A percentile compares a stretch with the other conserved stretches of the same genome.
These are phyloP conservation scores for Leptodermis oblonga DNA, from an alignment of 257 asterid genomes.

Conservation along the genomic window DNA sequence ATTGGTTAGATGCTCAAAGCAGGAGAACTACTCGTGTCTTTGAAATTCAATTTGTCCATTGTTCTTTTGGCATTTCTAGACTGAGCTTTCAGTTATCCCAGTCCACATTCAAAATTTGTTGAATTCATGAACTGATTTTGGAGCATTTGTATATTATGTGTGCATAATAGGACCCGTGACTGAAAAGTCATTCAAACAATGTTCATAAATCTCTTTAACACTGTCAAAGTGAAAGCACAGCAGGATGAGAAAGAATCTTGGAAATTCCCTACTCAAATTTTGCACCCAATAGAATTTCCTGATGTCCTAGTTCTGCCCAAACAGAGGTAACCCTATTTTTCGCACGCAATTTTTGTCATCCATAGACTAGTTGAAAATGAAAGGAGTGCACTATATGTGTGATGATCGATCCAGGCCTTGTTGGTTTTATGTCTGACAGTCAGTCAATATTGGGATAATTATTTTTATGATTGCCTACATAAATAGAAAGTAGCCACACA, in stretches of 20 bases:
- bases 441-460: no score
- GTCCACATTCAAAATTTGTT: background rate
- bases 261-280: background rate
- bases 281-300: background rate
- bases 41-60: background rate
- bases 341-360: conserved; percentile 1
- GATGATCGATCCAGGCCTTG: background rate
- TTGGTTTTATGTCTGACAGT: no score
- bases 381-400: background rate
- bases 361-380: background rate
- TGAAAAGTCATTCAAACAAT: background rate
- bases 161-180: background rate
- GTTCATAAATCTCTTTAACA: background rate
- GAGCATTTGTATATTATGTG: background rate
- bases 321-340: no score
- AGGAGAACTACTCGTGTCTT: background rate
- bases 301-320: conserved; percentile 3
- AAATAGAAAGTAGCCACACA: no score
- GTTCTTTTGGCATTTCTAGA: conserved; percentile 4
- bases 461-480: no score
- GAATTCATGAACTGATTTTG: background rate
- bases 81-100: background rate
- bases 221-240: background rate
- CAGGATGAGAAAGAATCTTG: background rate
- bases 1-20: background rate